Conservation (phyloP, 208 protist genomes). For the Kentomonas sorsogonicus region DNA sequence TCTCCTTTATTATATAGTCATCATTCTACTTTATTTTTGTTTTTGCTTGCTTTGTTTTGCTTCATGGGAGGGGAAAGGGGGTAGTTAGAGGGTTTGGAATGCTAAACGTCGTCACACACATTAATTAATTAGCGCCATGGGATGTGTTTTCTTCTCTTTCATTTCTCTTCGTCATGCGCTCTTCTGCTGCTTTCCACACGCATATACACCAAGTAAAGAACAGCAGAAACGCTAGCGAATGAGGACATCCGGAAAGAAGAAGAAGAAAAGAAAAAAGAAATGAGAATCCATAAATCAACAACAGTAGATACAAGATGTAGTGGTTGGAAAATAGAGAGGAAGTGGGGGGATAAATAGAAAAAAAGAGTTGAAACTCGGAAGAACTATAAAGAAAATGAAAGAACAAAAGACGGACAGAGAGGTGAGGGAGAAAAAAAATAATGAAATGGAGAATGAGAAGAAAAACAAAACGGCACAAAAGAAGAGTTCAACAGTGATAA, state of each 20-base stretch:
- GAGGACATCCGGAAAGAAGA: background rate
- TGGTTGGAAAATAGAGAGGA: conserved; percentile 5
- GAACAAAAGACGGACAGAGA: conserved; percentile 9
- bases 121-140: no score
- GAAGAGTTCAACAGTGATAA: conserved; percentile 3
- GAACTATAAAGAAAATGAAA: conserved; percentile 3
- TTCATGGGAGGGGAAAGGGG: no score
- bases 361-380: background rate
- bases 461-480: conserved; percentile 14
- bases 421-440: background rate
- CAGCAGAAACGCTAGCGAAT: background rate
- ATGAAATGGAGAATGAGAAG: conserved; percentile 14
- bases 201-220: background rate
- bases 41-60: no score
- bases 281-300: background rate
- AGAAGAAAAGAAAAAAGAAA: conserved; percentile 12
- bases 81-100: no score
- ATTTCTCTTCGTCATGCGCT: no score
- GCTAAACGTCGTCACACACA: no score
- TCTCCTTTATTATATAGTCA: no score
- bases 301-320: conserved; percentile 2
- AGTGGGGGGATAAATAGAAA: background rate
- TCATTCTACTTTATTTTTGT: no score
- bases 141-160: no score
- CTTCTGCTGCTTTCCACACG: no score